Evolutionary conservation across 352 stramenopile genomes (phyloP).

Genomic region (Pythium aphanidermatum): DNA sequence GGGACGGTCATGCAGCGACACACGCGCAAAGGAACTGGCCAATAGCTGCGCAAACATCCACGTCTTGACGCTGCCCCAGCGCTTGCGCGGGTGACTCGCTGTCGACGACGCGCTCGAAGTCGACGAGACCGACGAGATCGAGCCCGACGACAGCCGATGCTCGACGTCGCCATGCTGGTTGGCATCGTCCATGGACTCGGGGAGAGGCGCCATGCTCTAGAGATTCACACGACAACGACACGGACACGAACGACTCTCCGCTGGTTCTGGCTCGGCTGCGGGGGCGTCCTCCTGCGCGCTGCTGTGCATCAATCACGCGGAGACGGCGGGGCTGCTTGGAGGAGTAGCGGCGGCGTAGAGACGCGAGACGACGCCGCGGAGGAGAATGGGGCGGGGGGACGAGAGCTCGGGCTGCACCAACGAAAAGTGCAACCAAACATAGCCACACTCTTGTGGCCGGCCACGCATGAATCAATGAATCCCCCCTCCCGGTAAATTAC

Average conservation of each 20-base stretch:
- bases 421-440: no score
- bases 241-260: constrained; percentile 2
- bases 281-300: constrained; percentile 6
- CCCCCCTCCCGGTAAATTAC: no score
- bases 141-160: constrained; percentile 4
- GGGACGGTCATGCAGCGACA: constrained; percentile 27
- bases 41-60: constrained; percentile 70
- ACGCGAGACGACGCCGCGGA: no score
- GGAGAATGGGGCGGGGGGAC: no score
- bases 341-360: no score
- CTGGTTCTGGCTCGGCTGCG: constrained; percentile 11
- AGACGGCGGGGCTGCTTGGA: neutral
- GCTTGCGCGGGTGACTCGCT: constrained; percentile 12
- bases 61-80: constrained; percentile 66
- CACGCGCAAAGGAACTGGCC: constrained; percentile 56
- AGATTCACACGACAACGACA: constrained; percentile 4
- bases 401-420: no score
- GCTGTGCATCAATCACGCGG: neutral
- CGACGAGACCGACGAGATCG: constrained; percentile 6
- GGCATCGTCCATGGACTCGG: constrained; percentile 6
- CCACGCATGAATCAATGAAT: no score
- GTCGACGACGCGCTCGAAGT: neutral
- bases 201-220: constrained; percentile 15
- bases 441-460: no score
- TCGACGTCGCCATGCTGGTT: neutral